Evolutionary conservation across 2,329 filamentous ascomycete species (phyloP), one percentile per base, ranked within the genome.

Genomic region (Exophiala xenobiotica): DNA sequence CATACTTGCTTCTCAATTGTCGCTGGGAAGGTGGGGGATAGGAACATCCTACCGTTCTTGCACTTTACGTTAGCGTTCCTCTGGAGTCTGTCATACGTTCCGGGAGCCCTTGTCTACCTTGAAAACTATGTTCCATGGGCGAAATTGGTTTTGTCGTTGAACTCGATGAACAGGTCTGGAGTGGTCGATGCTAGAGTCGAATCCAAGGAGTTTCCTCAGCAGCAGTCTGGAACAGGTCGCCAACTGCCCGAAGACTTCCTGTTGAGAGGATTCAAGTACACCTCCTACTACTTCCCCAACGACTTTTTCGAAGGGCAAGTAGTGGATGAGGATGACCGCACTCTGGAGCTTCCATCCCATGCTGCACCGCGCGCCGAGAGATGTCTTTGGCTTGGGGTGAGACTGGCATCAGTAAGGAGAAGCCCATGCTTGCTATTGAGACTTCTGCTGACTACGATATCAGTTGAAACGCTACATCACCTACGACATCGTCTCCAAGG

Each of bases 241-340:
- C 79, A 81, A 43, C 61, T 85, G 1, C 75, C 78, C 0, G 82
- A 85, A 56, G 82, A 85, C 56, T 83, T 78, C 56, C 61, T 75
- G 1, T 75, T 83, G 6, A 73, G 79, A 19, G 82, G 81, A 1
- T 63, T 78, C 19, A 82, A 78, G 75, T 75, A 73, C 44, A 69
- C 76, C 0, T 75, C 73, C 37, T 22, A 40, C 46, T 78, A 76
- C 57, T 79, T 77, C 52, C 76, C 77, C 0, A 54, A 69, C 1
- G 65, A 68, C 3, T 83, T 79, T 68, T 83, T 84, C 57, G 55
- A 66, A 2, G 67, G 68, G 16, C 68, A 70, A 1, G 69, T 74
- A 42, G 68, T 72, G 29, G 78, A 82, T 51, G 78, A 83, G 40
- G 77, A 82, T 39, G 78, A 79, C 50, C 69, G 80, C 3, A 68